These are phyloP conservation scores for Pythium vanterpoolii DNA, from an alignment of 352 stramenopile genomes.

Conservation along the genomic window DNA sequence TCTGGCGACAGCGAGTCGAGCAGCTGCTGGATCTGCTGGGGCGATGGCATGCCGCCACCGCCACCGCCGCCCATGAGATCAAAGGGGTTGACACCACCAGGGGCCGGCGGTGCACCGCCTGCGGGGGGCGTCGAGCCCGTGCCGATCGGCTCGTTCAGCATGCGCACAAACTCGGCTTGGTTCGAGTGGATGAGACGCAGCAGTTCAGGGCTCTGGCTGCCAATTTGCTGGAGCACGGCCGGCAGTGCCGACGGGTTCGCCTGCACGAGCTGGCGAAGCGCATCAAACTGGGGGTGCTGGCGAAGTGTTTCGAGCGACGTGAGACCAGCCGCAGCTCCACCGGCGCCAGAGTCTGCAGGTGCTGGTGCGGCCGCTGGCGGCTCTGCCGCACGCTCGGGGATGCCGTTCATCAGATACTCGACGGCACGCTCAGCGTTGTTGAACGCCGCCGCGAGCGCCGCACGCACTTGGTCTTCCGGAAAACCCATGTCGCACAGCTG, in stretches of 20 bases:
- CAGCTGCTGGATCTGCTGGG: slow-evolving; percentile 81
- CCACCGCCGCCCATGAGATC: slow-evolving; percentile 38
- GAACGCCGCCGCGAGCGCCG: slow-evolving; percentile 75
- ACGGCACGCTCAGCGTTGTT: slow-evolving; percentile 86
- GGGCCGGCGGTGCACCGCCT: slow-evolving; percentile 12
- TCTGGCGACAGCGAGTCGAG: slow-evolving; percentile 74
- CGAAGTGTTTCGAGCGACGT: slow-evolving; percentile 70
- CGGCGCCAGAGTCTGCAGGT: slow-evolving; percentile 19
- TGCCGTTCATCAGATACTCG: slow-evolving; percentile 89
- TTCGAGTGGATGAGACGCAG: slow-evolving; percentile 84
- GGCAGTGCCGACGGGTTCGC: slow-evolving; percentile 78
- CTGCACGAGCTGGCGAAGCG: slow-evolving; percentile 79
- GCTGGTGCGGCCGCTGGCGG: slow-evolving; percentile 27
- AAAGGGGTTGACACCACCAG: slow-evolving; percentile 39
- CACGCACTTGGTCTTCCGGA: slow-evolving; percentile 79
- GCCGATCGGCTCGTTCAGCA: slow-evolving; percentile 86
- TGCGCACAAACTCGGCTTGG: slow-evolving; percentile 83
- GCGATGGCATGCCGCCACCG: slow-evolving; percentile 58
- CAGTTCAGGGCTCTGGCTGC: slow-evolving; percentile 76
- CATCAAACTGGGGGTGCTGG: slow-evolving; percentile 83
- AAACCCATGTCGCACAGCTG: slow-evolving; percentile 88
- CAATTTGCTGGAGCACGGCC: slow-evolving; percentile 83
- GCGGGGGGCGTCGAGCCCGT: slow-evolving; percentile 35
- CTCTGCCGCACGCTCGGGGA: slow-evolving; percentile 50
- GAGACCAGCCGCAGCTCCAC: slow-evolving; percentile 17